These are phyloP conservation scores for Leccinum angustisporum DNA, from an alignment of 1,284 basidiomycete genomes.

Conservation along the genomic window DNA sequence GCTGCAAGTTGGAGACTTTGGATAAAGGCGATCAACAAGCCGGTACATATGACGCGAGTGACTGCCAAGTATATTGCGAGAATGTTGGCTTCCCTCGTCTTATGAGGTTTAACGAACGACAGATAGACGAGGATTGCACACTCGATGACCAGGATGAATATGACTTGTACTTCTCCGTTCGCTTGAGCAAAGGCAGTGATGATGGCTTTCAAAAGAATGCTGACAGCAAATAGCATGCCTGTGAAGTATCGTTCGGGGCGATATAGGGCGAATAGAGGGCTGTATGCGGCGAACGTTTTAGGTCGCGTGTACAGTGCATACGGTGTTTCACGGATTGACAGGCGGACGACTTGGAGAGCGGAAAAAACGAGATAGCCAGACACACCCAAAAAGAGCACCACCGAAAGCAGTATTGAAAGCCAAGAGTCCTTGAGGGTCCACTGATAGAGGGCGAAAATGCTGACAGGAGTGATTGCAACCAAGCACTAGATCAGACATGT, in stretches of 20 bases:
- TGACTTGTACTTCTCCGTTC: slow-evolving; percentile 70
- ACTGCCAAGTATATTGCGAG: slow-evolving; percentile 64
- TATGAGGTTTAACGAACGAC: slow-evolving; percentile 55
- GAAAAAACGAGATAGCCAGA: slow-evolving; percentile 47
- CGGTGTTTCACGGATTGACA: slow-evolving; percentile 40
- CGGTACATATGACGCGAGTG: slow-evolving; percentile 62
- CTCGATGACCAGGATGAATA: slow-evolving; percentile 71
- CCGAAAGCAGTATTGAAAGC: slow-evolving; percentile 69
- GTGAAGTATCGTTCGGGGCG: slow-evolving; percentile 57
- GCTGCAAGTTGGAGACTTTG: slow-evolving; percentile 56
- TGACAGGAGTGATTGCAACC: slow-evolving; percentile 64
- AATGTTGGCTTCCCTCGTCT: slow-evolving; percentile 57
- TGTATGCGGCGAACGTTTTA: slow-evolving; percentile 38
- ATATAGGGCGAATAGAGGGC: slow-evolving; percentile 58
- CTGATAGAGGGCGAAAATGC: slow-evolving; percentile 82
- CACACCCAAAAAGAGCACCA: slow-evolving; percentile 62
- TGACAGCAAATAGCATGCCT: slow-evolving; percentile 54
- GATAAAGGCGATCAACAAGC: slow-evolving; percentile 68
- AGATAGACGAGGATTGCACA: slow-evolving; percentile 55
- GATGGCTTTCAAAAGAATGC: slow-evolving; percentile 62
- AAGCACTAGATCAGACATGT: slow-evolving; percentile 47
- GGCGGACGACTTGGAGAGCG: slow-evolving; percentile 44
- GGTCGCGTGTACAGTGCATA: slow-evolving; percentile 40
- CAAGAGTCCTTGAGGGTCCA: slow-evolving; percentile 88
- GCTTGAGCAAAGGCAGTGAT: slow-evolving; percentile 72